These are phyloP conservation scores for Hemisphaericaspora nanyangensis DNA, from an alignment of 805 yeast species.

Conservation along the genomic window DNA sequence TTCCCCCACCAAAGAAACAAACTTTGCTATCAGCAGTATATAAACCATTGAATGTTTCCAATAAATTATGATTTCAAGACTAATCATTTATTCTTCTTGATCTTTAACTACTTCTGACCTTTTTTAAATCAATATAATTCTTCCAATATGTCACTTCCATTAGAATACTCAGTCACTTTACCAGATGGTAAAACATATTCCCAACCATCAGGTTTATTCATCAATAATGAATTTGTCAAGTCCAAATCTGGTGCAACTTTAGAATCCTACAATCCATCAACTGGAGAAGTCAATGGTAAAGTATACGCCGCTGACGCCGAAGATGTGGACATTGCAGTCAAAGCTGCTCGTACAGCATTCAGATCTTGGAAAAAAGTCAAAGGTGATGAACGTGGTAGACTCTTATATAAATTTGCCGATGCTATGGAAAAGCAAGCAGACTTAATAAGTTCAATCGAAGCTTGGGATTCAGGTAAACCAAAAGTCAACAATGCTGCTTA, in stretches of 20 bases:
- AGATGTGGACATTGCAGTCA: slow-evolving; percentile 41
- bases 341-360: slow-evolving; percentile 36
- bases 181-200: slow-evolving; percentile 48
- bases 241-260: slow-evolving; percentile 33
- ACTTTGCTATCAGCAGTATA: too few species aligned
- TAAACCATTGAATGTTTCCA: too few species aligned
- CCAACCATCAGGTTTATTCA: slow-evolving; percentile 62
- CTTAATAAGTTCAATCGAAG: slow-evolving; percentile 36
- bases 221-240: slow-evolving; percentile 40
- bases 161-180: slow-evolving; percentile 36
- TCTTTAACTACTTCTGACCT: too few species aligned
- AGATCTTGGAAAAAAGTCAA: slow-evolving; percentile 45
- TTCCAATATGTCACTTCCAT: slow-evolving; percentile 30
- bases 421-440: slow-evolving; percentile 30
- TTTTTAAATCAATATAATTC: too few species aligned
- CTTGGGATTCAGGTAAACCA: slow-evolving; percentile 49
- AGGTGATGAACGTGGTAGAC: slow-evolving; percentile 39
- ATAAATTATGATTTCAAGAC: too few species aligned
- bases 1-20: too few species aligned
- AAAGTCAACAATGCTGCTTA: slow-evolving; percentile 43
- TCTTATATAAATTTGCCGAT: slow-evolving; percentile 36
- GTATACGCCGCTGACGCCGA: slow-evolving; percentile 40
- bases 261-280: slow-evolving; percentile 41
- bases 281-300: slow-evolving; percentile 39
- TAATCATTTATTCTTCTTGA: too few species aligned